These are phyloP conservation scores for Capsicum baccatum DNA, from an alignment of 257 asterid species.

Conservation along the genomic window DNA sequence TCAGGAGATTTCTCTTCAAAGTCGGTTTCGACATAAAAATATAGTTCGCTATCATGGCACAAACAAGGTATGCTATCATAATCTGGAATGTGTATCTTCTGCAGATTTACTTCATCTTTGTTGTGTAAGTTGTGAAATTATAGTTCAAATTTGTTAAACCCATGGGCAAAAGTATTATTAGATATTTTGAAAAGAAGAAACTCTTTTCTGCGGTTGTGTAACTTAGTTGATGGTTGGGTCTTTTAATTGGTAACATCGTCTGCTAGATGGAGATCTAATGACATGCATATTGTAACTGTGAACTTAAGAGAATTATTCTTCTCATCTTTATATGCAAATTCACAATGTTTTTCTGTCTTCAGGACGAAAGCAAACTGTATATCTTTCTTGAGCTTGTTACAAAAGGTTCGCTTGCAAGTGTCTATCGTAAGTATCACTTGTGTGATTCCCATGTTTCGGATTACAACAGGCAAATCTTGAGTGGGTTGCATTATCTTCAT, in stretches of 20 bases:
- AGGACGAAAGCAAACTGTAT: conserved; percentile 85
- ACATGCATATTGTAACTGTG: neutral
- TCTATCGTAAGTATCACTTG: conserved; percentile 78
- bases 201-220: neutral
- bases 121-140: neutral
- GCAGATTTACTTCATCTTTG: conserved; percentile 13
- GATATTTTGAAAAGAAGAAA: neutral
- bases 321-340: neutral
- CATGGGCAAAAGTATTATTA: conserved; percentile 2
- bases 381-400: conserved; percentile 92
- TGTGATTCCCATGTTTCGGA: conserved; percentile 79
- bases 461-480: conserved; percentile 90
- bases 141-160: neutral
- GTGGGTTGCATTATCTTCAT: conserved; percentile 91
- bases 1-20: conserved; percentile 95
- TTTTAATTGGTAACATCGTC: conserved; percentile 11
- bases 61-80: conserved; percentile 56
- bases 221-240: neutral
- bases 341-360: conserved; percentile 30
- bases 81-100: conserved; percentile 13
- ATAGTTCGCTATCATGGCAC: conserved; percentile 95
- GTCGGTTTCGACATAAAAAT: conserved; percentile 86
- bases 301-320: neutral
- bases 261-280: conserved; percentile 6
- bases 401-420: conserved; percentile 82